Evolutionary conservation across 352 stramenopile genomes (phyloP).

Genomic region (Phytophthora vignae): DNA sequence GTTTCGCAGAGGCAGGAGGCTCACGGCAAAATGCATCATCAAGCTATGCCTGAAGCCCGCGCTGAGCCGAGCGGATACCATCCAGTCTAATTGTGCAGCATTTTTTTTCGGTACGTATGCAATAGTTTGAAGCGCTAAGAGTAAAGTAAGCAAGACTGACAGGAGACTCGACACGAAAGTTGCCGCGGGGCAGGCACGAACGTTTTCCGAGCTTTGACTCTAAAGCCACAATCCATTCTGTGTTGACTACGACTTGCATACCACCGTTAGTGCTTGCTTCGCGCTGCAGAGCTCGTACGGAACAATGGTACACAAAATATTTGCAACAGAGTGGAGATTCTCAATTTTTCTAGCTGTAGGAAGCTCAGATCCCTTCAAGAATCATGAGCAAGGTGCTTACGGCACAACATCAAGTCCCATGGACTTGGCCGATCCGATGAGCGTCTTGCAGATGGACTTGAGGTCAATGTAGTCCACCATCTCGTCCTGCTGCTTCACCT

Average conservation of each 20-base stretch:
- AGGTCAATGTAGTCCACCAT: slow-evolving; percentile 94
- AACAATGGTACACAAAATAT: slow-evolving; percentile 9
- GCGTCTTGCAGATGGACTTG: slow-evolving; percentile 91
- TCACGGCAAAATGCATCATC: slow-evolving; percentile 18
- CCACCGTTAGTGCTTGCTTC: neutral
- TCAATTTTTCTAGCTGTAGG: slow-evolving; percentile 28
- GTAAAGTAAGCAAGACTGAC: slow-evolving; percentile 32
- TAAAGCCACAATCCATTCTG: slow-evolving; percentile 23
- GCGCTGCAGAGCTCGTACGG: neutral
- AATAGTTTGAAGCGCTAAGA: slow-evolving; percentile 28
- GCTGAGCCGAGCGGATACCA: slow-evolving; percentile 19
- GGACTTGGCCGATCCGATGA: slow-evolving; percentile 93
- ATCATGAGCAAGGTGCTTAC: slow-evolving; percentile 30
- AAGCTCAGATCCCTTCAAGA: slow-evolving; percentile 9
- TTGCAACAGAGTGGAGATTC: slow-evolving; percentile 26
- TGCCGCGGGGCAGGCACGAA: slow-evolving; percentile 10
- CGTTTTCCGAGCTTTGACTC: slow-evolving; percentile 25
- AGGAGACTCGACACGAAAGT: slow-evolving; percentile 19
- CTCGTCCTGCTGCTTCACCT: slow-evolving; percentile 97
- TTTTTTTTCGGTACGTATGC: slow-evolving; percentile 12
- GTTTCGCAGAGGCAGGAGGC: slow-evolving; percentile 4
- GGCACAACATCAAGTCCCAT: slow-evolving; percentile 91
- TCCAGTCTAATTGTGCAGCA: slow-evolving; percentile 30
- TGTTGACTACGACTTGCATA: neutral
- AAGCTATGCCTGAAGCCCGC: slow-evolving; percentile 19